Evolutionary conservation across 2,329 filamentous ascomycete genomes (phyloP), one percentile per base, ranked within the genome.

Genomic region (Anisogramma anomala): DNA sequence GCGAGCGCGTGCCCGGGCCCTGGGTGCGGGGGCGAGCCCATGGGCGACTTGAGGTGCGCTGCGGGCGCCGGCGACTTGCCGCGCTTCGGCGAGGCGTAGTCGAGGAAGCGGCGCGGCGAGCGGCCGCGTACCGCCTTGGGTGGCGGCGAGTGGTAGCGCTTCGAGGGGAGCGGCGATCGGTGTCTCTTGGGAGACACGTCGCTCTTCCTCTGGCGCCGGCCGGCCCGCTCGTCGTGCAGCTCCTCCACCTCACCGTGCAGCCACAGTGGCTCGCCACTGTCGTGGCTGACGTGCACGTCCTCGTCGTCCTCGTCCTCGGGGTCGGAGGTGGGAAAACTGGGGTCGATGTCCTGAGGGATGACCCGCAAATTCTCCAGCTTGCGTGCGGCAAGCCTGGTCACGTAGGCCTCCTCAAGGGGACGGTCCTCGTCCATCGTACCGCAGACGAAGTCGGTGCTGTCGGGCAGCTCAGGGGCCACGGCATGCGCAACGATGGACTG

Each of bases 391-490:
- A 93, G 72, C 53, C 83, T 86, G 2, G 84, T 84, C 42, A 94
- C 73, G 59, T 95, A 98, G 1, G 86, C 89, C 51, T 88, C 86
- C 58, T 98, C 91, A n/a, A 96, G 65, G 3, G 87, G 86, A 33
- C 86, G 79, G 55, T 98, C 91, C 61, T 98, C 91, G 50, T 98
- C 91, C 15, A 98, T 70, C 1, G 91, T 98, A 44, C 91, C 91
- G 55, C 91, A 96, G n/a, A 98, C 91, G 51, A 98, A 98, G 59
- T 98, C 91, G 11, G 91, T 96, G 61, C 88, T 95, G 59, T 98
- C 91, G 1, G 91, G 91, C 9, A 98, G 69, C 56, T 94, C 86
- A 2, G 85, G 84, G 1, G 82, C 84, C 18, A 72, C 71, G 28
- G 77, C 72, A 17, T 79, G 79, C 50, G 80, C 77, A 48, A 71